Evolutionary conservation across 306 rosid species (phyloP), one percentile per base, ranked within the genome.

Genomic region (Psophocarpus tetragonolobus): DNA sequence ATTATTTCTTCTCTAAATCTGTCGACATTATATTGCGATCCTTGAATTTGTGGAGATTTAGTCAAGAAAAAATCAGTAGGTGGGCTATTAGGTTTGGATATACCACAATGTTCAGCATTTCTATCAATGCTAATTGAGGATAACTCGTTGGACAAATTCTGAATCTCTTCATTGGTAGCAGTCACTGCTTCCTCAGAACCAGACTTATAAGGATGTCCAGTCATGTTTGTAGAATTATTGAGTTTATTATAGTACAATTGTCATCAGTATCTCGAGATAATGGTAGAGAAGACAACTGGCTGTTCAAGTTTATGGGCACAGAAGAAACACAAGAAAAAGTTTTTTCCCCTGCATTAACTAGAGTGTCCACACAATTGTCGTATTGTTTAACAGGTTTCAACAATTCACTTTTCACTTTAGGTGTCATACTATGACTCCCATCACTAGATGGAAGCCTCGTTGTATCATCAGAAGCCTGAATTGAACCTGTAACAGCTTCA

Each of bases 111-210:
- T 32, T 80, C 91, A 58, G 60, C 29, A 73, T 83, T 75, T 76
- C 86, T 78, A 78, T 82, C 85, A 38, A 76, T 85, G 84, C 82
- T 41, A 75, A 81, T 17, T 36, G 84, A 85, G 18, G 91, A 84
- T 48, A 90, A 20, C 75, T 88, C 88, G 60, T 84, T 68, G 74
- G 92, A 87, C 64, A 88, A 70, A 68, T 79, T 84, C 50, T 85
- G 86, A 74, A 75, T 71, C 76, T 42, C 85, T 68, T 79, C 91
- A 74, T 84, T 82, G 62, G 85, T 66, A 75, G 74, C 69, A 71
- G 65, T 51, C 44, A 68, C 36, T 32, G 71, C 82, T 73, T 81
- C 90, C 32, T 81, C 90, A 63, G 67, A 82, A 82, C 48, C 29
- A 60, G 84, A 71, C 80, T 76, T 75, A 76, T 68, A 75, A 9